phyloP scores from a whole-genome alignment of 352 stramenopile genomes.

The Pythium plurisporium region DNA sequence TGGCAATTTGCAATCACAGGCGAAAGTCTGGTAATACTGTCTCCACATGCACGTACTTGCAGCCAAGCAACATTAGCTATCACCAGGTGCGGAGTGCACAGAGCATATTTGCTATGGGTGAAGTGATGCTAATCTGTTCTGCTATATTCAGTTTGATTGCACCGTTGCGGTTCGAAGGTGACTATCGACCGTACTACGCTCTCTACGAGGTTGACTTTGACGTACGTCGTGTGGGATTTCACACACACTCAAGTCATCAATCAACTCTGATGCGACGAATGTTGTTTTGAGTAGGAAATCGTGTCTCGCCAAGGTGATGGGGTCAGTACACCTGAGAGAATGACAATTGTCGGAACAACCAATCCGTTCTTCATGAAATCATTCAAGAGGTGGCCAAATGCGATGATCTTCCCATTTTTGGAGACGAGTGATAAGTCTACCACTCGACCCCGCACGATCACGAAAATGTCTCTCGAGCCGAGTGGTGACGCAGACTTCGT shows the following conservation, averaged over 20 bases:
- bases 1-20: slow-evolving; percentile 85
- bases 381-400: slow-evolving; percentile 75
- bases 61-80: slow-evolving; percentile 79
- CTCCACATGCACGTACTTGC: slow-evolving; percentile 72
- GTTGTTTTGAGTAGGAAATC: slow-evolving; percentile 35
- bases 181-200: slow-evolving; percentile 84
- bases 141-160: slow-evolving; percentile 58
- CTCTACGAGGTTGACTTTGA: slow-evolving; percentile 86
- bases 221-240: slow-evolving; percentile 35
- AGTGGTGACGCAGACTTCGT: slow-evolving; percentile 30
- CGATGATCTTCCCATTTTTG: slow-evolving; percentile 72
- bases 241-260: too few relatives aligned
- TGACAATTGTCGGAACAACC: slow-evolving; percentile 75
- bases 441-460: slow-evolving; percentile 7
- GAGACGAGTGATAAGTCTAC: slow-evolving; percentile 25
- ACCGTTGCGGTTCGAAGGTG: slow-evolving; percentile 70
- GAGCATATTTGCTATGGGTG: background rate
- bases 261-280: too few relatives aligned
- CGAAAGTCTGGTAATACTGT: slow-evolving; percentile 75
- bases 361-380: slow-evolving; percentile 89
- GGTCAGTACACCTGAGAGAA: slow-evolving; percentile 36
- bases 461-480: background rate
- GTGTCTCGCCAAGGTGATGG: slow-evolving; percentile 50
- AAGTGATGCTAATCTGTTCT: background rate
- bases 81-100: slow-evolving; percentile 65